Base-by-base conservation (phyloP, 2,329 filamentous ascomycete genomes). In the Aureobasidium sp. region DNA sequence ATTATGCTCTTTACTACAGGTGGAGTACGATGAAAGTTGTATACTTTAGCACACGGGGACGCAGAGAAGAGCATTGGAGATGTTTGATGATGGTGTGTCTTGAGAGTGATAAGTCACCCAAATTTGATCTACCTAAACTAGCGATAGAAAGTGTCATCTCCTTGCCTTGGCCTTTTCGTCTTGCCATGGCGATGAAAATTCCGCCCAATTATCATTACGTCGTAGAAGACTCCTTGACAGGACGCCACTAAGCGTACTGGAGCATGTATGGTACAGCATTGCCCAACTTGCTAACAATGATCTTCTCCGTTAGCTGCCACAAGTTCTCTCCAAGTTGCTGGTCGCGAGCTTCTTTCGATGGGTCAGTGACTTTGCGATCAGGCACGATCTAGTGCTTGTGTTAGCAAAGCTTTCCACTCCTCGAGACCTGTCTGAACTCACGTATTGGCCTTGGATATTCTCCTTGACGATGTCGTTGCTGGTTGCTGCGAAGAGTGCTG, bases 401-500 rank as follows among this genome's bases (percentile, higher is more conserved):
- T 63, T 44, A 55, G 32, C 26, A 15, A 39, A 48, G 8, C 15
- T 5, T n/a, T 8, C 12, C 5, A 20, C n/a, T 8, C 4, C 20
- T 13, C 12, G 20, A 1, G n/a, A 7, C 9, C 2, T 26, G 12
- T 27, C 10, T 51, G 20, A 12, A 63, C 65, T 57, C 51, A 66
- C 65, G 64, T 82, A 82, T 62, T 71, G 67, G 1, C 78, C 79
- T 63, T 79, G 76, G 10, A 82, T 75, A 32, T 72, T 70, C 47
- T 81, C 74, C 52, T 72, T 73, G 1, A 68, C 72, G 0, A 82
- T 69, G 57, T 78, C 77, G 17, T 72, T 69, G 59, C 74, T 77
- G 3, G 79, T 79, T 0, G 77, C 74, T 5, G 79, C 79, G 66
- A 80, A 82, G 34, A 82, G 63, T 13, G 76, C 78, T 1, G 78